Base-by-base conservation (phyloP, 179 eudicot genomes). In the Silene vulgaris region DNA sequence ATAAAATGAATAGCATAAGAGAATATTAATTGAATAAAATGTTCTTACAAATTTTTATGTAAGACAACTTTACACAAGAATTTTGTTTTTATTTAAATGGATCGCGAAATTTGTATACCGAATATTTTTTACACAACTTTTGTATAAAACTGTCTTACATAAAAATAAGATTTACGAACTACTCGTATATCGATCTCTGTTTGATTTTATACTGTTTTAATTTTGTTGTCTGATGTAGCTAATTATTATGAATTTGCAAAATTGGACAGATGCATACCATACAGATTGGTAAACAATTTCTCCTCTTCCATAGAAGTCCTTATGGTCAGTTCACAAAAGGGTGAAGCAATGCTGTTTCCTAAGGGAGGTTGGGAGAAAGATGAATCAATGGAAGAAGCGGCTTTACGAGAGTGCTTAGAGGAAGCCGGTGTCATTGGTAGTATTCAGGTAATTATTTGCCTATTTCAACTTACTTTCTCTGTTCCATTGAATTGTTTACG, bases 291-390 rank as follows among this genome's bases (percentile, higher is more conserved):
- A 1, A 32, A 30, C 3, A 32, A n/a, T 5, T 65, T 65, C 2
- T 30, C 40, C 1, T 12, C 70, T 4, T 16, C 70, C 45, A 6
- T 29, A 16, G 48, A 65, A 65, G 70, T 65, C 12, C 70, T 65
- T 30, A 65, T 65, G 70, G 70, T 65, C 20, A 65, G 70, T n/a
- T 65, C 70, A 14, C 70, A 65, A 37, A 65, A 65, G 70, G 70
- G 70, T 65, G 40, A 65, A 14, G 35, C 40, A 30, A 65, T 65
- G 70, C 1, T 65, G 20, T 65, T 65, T 65, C 70, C 70, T 30
- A 65, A 65, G 70, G 70, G 70, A 65, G 70, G 70, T 29, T 65
- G 70, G 70, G 70, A 65, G 50, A 65, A 30, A n/a, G 70, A 65
- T 37, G 70, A 65, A 30, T 65, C 70, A 2, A 32, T 4, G 48